Percentiles rank a stretch among this genome's conserved stretches.
Evolutionary conservation across 768 basidiomycete species (phyloP).

Genomic region (Leccinum sublutescens): DNA sequence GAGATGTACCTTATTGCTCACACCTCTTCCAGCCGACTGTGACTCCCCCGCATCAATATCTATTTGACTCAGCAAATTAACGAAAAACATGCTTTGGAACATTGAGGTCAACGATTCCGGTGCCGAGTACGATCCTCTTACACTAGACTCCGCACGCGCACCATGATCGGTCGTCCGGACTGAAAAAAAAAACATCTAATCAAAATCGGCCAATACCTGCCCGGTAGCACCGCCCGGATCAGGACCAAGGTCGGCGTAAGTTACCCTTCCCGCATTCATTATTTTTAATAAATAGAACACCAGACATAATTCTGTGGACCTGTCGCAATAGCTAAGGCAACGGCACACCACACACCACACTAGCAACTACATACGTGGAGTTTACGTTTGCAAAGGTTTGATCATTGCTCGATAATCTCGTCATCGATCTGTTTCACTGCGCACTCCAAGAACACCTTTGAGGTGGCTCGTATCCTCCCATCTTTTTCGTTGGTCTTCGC

Average conservation of each 20-base stretch:
- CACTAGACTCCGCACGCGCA: slow-evolving; percentile 78
- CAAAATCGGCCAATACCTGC: slow-evolving; percentile 48
- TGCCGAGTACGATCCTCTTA: slow-evolving; percentile 85
- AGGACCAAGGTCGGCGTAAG: slow-evolving; percentile 43
- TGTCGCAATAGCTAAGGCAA: slow-evolving; percentile 69
- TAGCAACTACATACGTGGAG: slow-evolving; percentile 47
- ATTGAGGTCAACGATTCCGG: slow-evolving; percentile 86
- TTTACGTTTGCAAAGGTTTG: slow-evolving; percentile 84
- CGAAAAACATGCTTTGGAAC: slow-evolving; percentile 87
- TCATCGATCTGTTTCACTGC: neutral
- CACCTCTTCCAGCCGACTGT: slow-evolving; percentile 46
- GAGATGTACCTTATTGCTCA: slow-evolving; percentile 8
- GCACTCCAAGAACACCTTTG: slow-evolving; percentile 17
- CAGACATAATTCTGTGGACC: slow-evolving; percentile 84
- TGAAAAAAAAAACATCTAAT: slow-evolving; percentile 51
- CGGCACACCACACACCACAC: slow-evolving; percentile 53
- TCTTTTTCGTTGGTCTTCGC: neutral
- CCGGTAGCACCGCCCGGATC: slow-evolving; percentile 73
- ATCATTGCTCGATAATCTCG: slow-evolving; percentile 14
- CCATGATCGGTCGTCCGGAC: slow-evolving; percentile 90
- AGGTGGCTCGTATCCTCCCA: neutral
- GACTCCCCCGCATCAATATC: slow-evolving; percentile 74
- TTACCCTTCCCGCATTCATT: slow-evolving; percentile 8
- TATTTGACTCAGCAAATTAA: slow-evolving; percentile 85
- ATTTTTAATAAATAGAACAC: slow-evolving; percentile 34